Conservation (phyloP, 1,284 basidiomycete species). For the Pseudozyma thailandica region DNA sequence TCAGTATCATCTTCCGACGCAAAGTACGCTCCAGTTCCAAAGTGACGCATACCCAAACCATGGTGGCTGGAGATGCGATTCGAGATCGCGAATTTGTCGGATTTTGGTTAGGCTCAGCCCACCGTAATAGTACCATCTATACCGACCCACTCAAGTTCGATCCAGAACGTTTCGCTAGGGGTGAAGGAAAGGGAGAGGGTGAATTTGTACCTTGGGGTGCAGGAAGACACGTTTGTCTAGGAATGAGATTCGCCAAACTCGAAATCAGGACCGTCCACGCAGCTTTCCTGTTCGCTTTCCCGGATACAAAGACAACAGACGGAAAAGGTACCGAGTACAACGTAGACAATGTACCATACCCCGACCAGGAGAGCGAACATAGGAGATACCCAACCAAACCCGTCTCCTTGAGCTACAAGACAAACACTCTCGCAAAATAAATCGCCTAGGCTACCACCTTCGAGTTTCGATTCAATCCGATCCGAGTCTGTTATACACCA, state of each 20-base stretch:
- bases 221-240: conserved; percentile 47
- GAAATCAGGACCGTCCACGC: conserved; percentile 41
- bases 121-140: conserved; percentile 46
- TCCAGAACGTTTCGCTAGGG: conserved; percentile 37
- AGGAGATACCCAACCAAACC: conserved; percentile 39
- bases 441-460: too few relatives aligned
- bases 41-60: conserved; percentile 17
- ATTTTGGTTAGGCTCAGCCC: conserved; percentile 45
- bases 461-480: too few relatives aligned
- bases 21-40: conserved; percentile 26
- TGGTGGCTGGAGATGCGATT: conserved; percentile 28
- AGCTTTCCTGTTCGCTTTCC: conserved; percentile 39
- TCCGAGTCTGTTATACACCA: too few relatives aligned
- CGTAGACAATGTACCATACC: conserved; percentile 17
- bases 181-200: conserved; percentile 39
- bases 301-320: conserved; percentile 17
- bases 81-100: conserved; percentile 32
- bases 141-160: conserved; percentile 40
- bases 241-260: conserved; percentile 52
- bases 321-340: conserved; percentile 8
- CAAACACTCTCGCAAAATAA: conserved; percentile 15
- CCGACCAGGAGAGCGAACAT: conserved; percentile 47
- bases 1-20: conserved; percentile 43
- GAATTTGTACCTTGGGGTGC: conserved; percentile 54
- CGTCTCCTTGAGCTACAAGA: conserved; percentile 20